Evolutionary conservation across 1,139 yeast species (phyloP).

Genomic region (Saccharomyces hybrid): DNA sequence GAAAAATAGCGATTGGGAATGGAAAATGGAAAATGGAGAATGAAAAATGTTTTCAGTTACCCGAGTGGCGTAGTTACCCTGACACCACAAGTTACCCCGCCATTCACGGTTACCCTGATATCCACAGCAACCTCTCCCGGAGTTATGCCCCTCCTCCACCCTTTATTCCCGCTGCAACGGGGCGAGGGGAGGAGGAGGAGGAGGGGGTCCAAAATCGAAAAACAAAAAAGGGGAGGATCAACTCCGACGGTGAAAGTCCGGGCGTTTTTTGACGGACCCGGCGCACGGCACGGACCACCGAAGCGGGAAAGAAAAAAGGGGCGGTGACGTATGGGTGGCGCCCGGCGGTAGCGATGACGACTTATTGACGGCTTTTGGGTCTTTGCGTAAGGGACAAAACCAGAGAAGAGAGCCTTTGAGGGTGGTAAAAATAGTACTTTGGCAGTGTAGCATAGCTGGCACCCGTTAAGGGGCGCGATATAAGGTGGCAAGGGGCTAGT

Average conservation of each 20-base stretch:
- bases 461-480: background rate
- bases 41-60: background rate
- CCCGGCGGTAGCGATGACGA: background rate
- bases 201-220: background rate
- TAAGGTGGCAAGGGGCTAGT: background rate
- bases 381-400: background rate
- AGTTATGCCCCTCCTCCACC: background rate
- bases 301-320: background rate
- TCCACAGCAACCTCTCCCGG: background rate
- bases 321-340: background rate
- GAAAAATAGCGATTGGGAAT: background rate
- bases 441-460: background rate
- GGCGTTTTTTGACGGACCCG: background rate
- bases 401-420: background rate
- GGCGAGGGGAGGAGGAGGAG: background rate
- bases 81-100: background rate
- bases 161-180: background rate
- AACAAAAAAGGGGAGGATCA: slow-evolving; percentile 3
- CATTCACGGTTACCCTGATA: background rate
- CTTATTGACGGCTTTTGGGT: background rate
- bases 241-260: background rate
- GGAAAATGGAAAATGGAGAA: background rate
- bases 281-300: background rate
- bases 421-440: background rate
- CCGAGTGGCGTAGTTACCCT: background rate